phyloP scores from a whole-genome alignment of 768 basidiomycete genomes.

The Trametes cubensis region DNA sequence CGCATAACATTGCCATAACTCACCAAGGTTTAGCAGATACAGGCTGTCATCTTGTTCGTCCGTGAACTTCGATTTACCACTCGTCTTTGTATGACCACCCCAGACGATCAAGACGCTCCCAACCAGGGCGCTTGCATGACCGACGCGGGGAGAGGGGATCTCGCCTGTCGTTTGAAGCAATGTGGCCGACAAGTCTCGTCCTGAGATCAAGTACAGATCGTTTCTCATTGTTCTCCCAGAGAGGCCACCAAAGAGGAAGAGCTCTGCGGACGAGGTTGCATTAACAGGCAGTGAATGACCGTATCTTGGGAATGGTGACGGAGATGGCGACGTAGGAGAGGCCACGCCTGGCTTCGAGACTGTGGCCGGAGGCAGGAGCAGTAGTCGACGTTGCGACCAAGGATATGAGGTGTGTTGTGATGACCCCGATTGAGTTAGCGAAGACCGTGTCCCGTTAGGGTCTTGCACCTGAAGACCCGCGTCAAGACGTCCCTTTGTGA shows the following conservation, averaged over 20 bases:
- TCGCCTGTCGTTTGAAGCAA: slow-evolving; percentile 89
- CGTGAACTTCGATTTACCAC: slow-evolving; percentile 55
- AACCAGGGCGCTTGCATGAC: slow-evolving; percentile 94
- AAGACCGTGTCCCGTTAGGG: slow-evolving; percentile 26
- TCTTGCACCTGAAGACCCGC: neutral
- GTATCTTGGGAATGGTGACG: slow-evolving; percentile 94
- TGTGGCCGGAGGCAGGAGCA: slow-evolving; percentile 67
- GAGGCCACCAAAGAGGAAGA: slow-evolving; percentile 96
- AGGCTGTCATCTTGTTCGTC: slow-evolving; percentile 91
- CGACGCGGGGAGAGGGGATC: slow-evolving; percentile 87
- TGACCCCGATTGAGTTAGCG: slow-evolving; percentile 30
- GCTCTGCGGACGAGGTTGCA: slow-evolving; percentile 77
- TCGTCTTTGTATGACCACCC: slow-evolving; percentile 96
- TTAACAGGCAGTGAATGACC: slow-evolving; percentile 88
- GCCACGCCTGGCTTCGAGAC: slow-evolving; percentile 65
- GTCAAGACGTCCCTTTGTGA: no score
- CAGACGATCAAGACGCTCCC: slow-evolving; percentile 95
- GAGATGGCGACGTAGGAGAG: slow-evolving; percentile 70
- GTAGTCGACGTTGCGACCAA: slow-evolving; percentile 78
- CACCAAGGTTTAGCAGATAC: slow-evolving; percentile 93
- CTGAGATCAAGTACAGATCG: slow-evolving; percentile 90
- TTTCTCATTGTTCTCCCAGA: slow-evolving; percentile 88
- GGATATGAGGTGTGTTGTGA: slow-evolving; percentile 69
- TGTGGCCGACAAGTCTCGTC: slow-evolving; percentile 75
- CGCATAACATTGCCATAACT: slow-evolving; percentile 32